Evolutionary conservation across 176 grass and related monocot species (phyloP), one percentile per base, ranked within the genome.

Genomic region (Juncus effusus): DNA sequence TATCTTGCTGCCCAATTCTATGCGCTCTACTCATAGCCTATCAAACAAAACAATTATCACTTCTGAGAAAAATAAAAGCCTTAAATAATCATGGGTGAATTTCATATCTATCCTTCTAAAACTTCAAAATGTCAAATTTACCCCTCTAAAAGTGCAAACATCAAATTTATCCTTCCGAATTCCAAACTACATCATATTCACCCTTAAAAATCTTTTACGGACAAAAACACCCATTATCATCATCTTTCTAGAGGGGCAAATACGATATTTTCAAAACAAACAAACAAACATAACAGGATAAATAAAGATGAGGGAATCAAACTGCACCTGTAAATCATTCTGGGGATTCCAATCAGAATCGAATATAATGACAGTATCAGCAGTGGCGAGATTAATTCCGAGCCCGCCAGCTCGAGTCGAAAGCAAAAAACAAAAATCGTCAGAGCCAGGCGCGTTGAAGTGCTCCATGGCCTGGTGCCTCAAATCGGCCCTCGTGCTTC

Each of bases 1-100:
- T 90, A 38, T 99, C 94, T 80, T 99, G 94, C 72, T 99, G 94
- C 12, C 94, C 94, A 78, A 99, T 99, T 67, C 94, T 86, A 76
- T 99, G 94, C 15, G 94, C 94, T 78, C 94, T 93, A 87, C 94
- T 93, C 94, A 97, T 97, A 72, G 94, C 94, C 94, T 96, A 79
- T 9, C 10, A 66, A 2, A 37, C 12, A 65, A 63, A 65, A 63
- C 51, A 57, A 69, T 41, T 45, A 13, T 63, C 2, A 45, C 38
- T 62, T n/a, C 7, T 28, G 19, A 28, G 19, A 1, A 28, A 28
- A 63, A 2, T 16, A 58, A 60, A 38, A n/a, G 44, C 52, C 38
- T 45, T 39, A 41, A 65, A 76, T 55, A 36, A 9, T 47, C 9
- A 47, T 28, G 19, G 19, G 19, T 28, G 19, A 28, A 28, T 28